Evolutionary conservation across 1,284 basidiomycete genomes (phyloP), one percentile per base, ranked within the genome.

Genomic region (Melampsora medusae): DNA sequence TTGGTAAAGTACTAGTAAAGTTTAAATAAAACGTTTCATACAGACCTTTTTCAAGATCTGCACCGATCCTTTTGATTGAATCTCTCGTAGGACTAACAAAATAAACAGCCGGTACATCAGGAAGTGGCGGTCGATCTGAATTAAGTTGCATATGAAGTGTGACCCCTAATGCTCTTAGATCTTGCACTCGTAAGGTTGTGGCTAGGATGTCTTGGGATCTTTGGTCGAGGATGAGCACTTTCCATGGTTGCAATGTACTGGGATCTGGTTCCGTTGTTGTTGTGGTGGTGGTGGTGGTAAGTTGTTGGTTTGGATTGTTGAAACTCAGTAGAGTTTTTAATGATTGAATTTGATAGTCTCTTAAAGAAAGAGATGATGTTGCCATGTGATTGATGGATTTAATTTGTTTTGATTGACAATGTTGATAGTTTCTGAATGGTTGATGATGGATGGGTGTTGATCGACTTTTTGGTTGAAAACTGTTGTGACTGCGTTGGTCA

Each of bases 91-190:
- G 97, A 0, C 92, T 89, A 67, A 99, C 91, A 83, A 99, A 97
- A 86, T 99, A 99, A 38, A 99, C 89, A 0, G 97, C 95, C 7
- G 97, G 97, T 0, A 99, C 97, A 82, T 99, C 97, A 1, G 92
- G 89, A 50, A 99, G 85, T 14, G 94, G 88, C 19, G 97, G 97
- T 73, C 97, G 88, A 67, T 90, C 86, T 0, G 93, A 90, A 82
- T 98, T 93, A 14, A 99, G 85, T 85, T 97, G 96, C 80, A 93
- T 97, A 80, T 69, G 42, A 14, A 50, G 14, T 60, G 28, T 99
- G 61, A 99, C 93, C 42, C 97, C 97, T 71, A 93, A 91, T 81
- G 98, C 95, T 69, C 97, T 88, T 77, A 99, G 86, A 84, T 99
- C 97, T 83, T 97, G 95, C 0, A 99, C 97, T 73, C 95, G 88